These are phyloP conservation scores for Pseudogymnoascus sp. DNA, from an alignment of 2,329 filamentous ascomycete species.

Conservation along the genomic window DNA sequence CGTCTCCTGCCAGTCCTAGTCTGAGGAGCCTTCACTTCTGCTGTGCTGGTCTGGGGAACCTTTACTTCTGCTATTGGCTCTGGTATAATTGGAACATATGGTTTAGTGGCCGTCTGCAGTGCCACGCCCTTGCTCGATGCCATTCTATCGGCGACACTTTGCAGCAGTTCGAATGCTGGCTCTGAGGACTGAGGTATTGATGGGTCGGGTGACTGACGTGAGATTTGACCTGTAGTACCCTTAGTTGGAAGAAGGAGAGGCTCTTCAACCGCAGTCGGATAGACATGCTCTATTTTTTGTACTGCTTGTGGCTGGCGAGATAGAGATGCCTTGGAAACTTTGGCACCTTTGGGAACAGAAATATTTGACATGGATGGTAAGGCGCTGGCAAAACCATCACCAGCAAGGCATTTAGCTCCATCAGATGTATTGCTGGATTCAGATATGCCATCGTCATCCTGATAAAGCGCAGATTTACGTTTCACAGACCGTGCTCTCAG, in stretches of 20 bases:
- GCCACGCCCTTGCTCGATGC: not conserved
- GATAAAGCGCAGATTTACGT: not conserved
- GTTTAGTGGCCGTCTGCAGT: not conserved
- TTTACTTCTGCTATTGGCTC: not conserved
- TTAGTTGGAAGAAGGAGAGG: not conserved
- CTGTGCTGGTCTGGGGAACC: not conserved
- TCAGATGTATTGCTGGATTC: not conserved
- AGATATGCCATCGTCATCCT: not conserved
- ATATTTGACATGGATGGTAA: not conserved
- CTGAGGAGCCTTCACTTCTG: not conserved
- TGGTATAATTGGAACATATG: not conserved
- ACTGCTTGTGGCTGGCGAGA: not conserved
- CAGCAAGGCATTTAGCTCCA: no score
- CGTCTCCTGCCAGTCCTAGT: not conserved
- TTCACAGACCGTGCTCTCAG: not conserved
- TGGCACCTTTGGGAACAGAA: not conserved
- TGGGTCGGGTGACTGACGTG: not conserved
- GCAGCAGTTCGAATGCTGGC: not conserved
- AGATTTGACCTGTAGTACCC: not conserved
- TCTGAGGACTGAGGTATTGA: not conserved
- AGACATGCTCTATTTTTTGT: not conserved
- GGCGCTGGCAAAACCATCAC: not conserved
- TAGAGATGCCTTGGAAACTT: not conserved
- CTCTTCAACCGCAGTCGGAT: not conserved
- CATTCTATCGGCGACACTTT: not conserved